Conservation (phyloP, 345 rosid genomes). For the Linum lewisii region DNA sequence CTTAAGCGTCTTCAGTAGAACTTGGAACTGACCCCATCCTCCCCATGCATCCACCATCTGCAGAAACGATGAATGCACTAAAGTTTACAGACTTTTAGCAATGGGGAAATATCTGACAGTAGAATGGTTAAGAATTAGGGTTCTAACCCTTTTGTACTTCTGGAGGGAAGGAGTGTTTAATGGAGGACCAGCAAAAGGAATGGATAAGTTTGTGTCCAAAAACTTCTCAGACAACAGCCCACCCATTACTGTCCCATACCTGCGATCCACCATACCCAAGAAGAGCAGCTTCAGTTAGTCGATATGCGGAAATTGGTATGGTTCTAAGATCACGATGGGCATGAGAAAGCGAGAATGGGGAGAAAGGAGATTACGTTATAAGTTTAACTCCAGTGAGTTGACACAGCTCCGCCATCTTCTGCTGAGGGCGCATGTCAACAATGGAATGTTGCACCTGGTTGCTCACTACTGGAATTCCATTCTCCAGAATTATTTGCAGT, state of each 20-base stretch:
- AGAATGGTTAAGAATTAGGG: not conserved
- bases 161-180: conserved; percentile 85
- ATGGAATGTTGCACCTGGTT: conserved; percentile 98
- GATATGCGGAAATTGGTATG: too few species aligned
- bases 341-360: conserved; percentile 10
- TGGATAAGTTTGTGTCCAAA: conserved; percentile 70
- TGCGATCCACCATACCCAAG: conserved; percentile 20
- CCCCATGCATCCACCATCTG: conserved; percentile 99
- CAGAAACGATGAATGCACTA: not conserved
- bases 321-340: not conserved
- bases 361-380: conserved; percentile 55
- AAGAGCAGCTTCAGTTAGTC: too few species aligned
- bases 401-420: conserved; percentile 92
- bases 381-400: conserved; percentile 86
- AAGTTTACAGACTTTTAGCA: not conserved
- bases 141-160: conserved; percentile 79
- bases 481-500: conserved; percentile 68
- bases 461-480: conserved; percentile 88
- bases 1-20: conserved; percentile 58
- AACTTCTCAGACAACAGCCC: conserved; percentile 91
- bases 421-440: conserved; percentile 95
- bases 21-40: conserved; percentile 89
- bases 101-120: not conserved
- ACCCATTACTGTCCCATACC: conserved; percentile 95
- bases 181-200: conserved; percentile 80